A percentile compares a stretch with the other conserved stretches of the same genome.
phyloP scores from a whole-genome alignment of 139 green algal genomes.

The Picochlorum sp. region DNA sequence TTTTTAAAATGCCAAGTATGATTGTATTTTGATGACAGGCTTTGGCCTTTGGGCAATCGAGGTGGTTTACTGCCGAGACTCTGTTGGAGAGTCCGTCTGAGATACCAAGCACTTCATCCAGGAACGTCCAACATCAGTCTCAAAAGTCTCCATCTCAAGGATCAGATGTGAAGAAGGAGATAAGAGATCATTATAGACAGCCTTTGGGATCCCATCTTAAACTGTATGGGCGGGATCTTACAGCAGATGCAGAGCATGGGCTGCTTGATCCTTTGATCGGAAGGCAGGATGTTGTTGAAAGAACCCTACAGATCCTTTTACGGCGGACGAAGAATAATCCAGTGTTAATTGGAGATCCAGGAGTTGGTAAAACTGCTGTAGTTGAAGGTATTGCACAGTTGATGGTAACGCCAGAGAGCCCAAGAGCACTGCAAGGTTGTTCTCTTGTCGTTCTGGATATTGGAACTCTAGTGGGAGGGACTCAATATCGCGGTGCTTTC shows the following conservation, averaged over 20 bases:
- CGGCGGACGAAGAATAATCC: slow-evolving; percentile 89
- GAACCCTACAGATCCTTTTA: slow-evolving; percentile 65
- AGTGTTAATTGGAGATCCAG: slow-evolving; percentile 76
- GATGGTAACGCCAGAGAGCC: slow-evolving; percentile 7
- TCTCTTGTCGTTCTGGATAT: slow-evolving; percentile 77
- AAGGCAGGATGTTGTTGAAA: slow-evolving; percentile 39
- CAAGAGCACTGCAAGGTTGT: slow-evolving; percentile 33
- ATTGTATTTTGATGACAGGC: no score
- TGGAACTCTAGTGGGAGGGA: slow-evolving; percentile 70
- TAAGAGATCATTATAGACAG: not conserved
- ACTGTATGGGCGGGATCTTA: slow-evolving; percentile 57
- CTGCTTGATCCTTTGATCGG: slow-evolving; percentile 61
- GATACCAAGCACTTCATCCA: no score
- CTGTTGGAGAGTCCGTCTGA: no score
- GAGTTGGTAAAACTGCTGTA: slow-evolving; percentile 77
- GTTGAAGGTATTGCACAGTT: slow-evolving; percentile 79
- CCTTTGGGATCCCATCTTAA: slow-evolving; percentile 17
- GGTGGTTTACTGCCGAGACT: no score
- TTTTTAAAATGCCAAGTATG: no score
- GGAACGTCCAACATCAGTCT: no score
- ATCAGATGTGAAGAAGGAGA: no score
- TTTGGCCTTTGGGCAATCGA: no score
- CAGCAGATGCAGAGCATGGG: slow-evolving; percentile 38
- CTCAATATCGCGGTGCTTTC: slow-evolving; percentile 59
- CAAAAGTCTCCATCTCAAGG: no score